These are phyloP conservation scores for Cnidoscolus chayamansa DNA, from an alignment of 441 rosid genomes.

Conservation along the genomic window DNA sequence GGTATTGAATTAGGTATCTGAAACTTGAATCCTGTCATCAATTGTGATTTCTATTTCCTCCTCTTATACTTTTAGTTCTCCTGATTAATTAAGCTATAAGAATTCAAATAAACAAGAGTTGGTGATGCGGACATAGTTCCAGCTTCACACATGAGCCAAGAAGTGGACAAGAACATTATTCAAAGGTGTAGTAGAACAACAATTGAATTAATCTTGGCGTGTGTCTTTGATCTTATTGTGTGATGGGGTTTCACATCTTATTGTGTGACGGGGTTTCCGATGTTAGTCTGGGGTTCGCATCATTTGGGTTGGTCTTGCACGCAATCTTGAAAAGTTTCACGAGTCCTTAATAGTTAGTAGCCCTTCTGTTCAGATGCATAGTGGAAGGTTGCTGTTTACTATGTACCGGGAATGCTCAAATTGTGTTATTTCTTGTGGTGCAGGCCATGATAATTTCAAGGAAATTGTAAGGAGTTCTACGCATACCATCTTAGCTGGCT, in stretches of 20 bases:
- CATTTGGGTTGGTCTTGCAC: neutral
- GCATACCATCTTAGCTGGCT: conserved; percentile 78
- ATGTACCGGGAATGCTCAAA: conserved; percentile 16
- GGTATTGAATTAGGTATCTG: conserved; percentile 64
- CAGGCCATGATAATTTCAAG: conserved; percentile 60
- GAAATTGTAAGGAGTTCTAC: conserved; percentile 73
- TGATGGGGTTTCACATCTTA: too few species aligned
- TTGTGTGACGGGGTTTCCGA: too few species aligned
- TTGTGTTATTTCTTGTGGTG: conserved; percentile 15
- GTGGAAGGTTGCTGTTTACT: neutral
- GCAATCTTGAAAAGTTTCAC: neutral
- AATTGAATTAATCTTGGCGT: too few species aligned
- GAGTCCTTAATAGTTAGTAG: neutral
- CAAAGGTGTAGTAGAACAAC: too few species aligned
- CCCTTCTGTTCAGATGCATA: neutral
- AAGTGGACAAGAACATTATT: too few species aligned
- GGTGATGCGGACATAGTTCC: too few species aligned
- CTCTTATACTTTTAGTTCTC: neutral
- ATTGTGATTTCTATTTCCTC: neutral
- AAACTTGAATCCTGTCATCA: neutral
- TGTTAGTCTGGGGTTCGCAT: too few species aligned
- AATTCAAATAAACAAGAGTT: too few species aligned
- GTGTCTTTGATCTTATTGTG: too few species aligned
- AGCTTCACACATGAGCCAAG: too few species aligned
- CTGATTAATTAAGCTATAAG: neutral